phyloP scores from a whole-genome alignment of 352 stramenopile species.

The Stramenopiles sp. region DNA sequence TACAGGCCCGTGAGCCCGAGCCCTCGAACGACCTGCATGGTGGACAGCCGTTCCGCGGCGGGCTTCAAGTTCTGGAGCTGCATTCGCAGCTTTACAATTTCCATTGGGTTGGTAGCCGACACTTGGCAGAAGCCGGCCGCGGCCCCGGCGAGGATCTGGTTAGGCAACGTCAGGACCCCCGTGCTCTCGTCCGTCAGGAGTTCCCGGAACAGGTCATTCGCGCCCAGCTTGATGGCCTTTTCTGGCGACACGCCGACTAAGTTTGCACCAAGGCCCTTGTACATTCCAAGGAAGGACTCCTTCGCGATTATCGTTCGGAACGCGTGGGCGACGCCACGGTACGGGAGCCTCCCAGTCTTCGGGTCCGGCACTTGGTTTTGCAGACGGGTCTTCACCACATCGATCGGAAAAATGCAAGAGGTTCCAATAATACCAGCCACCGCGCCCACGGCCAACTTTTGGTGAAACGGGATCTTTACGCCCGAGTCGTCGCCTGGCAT shows the following conservation, averaged over 20 bases:
- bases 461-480: no score
- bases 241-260: slow-evolving; percentile 56
- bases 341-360: slow-evolving; percentile 28
- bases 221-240: slow-evolving; percentile 67
- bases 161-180: slow-evolving; percentile 34
- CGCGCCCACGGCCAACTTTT: slow-evolving; percentile 54
- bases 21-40: slow-evolving; percentile 36
- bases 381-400: slow-evolving; percentile 75
- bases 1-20: slow-evolving; percentile 56
- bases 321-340: slow-evolving; percentile 39
- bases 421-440: slow-evolving; percentile 58
- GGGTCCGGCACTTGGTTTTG: no score
- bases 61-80: slow-evolving; percentile 54
- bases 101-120: slow-evolving; percentile 60
- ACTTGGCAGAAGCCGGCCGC: slow-evolving; percentile 52
- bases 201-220: slow-evolving; percentile 62
- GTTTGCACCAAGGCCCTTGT: slow-evolving; percentile 46
- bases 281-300: slow-evolving; percentile 41
- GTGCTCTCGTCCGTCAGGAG: slow-evolving; percentile 34
- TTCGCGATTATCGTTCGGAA: slow-evolving; percentile 45
- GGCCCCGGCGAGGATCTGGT: slow-evolving; percentile 42
- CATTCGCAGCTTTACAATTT: slow-evolving; percentile 72
- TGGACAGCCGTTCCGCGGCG: slow-evolving; percentile 34
- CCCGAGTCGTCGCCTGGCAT: no score
- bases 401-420: slow-evolving; percentile 59